phyloP scores from a whole-genome alignment of 1,284 basidiomycete species.

The Mixia osmundae region DNA sequence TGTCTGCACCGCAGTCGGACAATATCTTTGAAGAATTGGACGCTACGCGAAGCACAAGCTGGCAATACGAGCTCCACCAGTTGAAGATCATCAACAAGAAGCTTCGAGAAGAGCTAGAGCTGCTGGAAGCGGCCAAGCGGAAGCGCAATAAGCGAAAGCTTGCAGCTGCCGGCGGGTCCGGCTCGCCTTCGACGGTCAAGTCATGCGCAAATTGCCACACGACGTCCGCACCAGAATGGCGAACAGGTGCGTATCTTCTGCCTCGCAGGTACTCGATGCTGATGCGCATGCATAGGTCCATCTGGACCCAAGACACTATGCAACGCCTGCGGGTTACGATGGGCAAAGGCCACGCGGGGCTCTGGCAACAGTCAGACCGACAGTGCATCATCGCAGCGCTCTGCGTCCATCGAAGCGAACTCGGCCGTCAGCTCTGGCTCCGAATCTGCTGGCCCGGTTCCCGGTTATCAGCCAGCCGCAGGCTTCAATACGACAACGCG shows the following conservation, averaged over 20 bases:
- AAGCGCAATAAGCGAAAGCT: slow-evolving; percentile 10
- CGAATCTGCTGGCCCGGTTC: no score
- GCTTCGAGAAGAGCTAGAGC: slow-evolving; percentile 41
- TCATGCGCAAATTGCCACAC: slow-evolving; percentile 15
- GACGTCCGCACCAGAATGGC: slow-evolving; percentile 15
- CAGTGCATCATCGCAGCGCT: no score
- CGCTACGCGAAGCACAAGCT: slow-evolving; percentile 39
- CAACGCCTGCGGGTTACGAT: slow-evolving; percentile 14
- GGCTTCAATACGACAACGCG: no score
- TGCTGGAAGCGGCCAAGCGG: slow-evolving; percentile 12
- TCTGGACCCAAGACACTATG: slow-evolving; percentile 14
- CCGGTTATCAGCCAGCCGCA: no score
- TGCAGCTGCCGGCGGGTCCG: slow-evolving; percentile 1
- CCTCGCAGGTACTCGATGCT: neutral
- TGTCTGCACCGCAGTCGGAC: slow-evolving; percentile 8
- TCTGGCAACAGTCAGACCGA: slow-evolving; percentile 5
- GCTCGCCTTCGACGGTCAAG: neutral
- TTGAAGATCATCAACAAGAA: slow-evolving; percentile 48
- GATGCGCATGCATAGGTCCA: slow-evolving; percentile 9
- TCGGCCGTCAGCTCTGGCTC: no score
- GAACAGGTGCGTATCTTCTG: slow-evolving; percentile 1
- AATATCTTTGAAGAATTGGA: slow-evolving; percentile 55
- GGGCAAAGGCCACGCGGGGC: slow-evolving; percentile 6
- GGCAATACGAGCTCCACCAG: slow-evolving; percentile 82
- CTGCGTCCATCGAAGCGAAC: no score